Evolutionary conservation across 305 asterid genomes (phyloP).

Genomic region (Solanum hybrid): DNA sequence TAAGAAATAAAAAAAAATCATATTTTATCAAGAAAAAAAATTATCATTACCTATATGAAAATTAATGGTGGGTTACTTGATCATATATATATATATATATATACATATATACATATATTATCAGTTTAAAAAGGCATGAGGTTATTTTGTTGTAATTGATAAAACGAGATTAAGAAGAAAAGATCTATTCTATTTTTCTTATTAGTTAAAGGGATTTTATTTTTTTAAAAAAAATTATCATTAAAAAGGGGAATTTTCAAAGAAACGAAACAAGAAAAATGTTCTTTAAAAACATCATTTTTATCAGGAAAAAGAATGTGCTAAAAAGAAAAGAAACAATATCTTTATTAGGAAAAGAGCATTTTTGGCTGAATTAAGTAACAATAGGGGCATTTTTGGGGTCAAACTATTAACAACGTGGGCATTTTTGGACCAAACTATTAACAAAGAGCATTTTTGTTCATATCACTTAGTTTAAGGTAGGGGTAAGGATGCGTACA

Average conservation of each 20-base stretch:
- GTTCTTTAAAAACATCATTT: not conserved
- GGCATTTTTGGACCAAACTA: not conserved
- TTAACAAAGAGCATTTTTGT: not conserved
- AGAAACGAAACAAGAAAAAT: not conserved
- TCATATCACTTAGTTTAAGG: not conserved
- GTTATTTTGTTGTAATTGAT: not conserved
- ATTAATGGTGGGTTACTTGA: not conserved
- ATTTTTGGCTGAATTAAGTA: not conserved
- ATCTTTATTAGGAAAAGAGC: not conserved
- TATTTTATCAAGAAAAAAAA: not conserved
- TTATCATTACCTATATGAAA: not conserved
- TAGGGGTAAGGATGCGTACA: not conserved
- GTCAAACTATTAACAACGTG: not conserved
- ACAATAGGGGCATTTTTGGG: not conserved
- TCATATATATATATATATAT: not conserved
- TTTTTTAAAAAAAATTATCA: not conserved
- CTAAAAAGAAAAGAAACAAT: not conserved
- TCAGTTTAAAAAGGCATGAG: not conserved
- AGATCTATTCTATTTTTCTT: not conserved
- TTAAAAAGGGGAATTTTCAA: not conserved
- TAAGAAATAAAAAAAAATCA: not conserved
- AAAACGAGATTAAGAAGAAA: not conserved
- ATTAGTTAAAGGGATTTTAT: not conserved
- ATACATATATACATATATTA: not conserved
- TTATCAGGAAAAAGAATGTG: not conserved